Evolutionary conservation across 768 basidiomycete genomes (phyloP).

Genomic region (Pleurotus eryngii): DNA sequence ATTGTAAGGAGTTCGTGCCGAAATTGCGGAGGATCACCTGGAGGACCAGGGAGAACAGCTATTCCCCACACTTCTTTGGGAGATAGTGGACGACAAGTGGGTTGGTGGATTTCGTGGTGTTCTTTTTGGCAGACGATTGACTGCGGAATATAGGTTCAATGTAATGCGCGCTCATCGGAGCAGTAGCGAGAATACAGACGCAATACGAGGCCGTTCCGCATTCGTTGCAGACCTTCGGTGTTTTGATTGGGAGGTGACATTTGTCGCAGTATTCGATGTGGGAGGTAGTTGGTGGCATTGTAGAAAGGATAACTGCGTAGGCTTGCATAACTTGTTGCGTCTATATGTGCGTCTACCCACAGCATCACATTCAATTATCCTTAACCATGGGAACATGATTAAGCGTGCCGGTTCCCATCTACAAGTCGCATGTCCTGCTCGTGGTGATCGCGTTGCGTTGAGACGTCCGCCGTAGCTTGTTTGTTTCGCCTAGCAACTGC

Average conservation of each 20-base stretch:
- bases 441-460: no score
- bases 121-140: background rate
- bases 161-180: background rate
- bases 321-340: no score
- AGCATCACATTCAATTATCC: no score
- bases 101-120: conserved; percentile 1
- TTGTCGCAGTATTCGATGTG: background rate
- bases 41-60: background rate
- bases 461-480: no score
- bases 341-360: no score
- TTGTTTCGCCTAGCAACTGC: no score
- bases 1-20: background rate
- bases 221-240: background rate
- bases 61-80: conserved; percentile 4
- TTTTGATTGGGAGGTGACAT: background rate
- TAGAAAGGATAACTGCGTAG: no score
- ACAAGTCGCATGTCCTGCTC: no score
- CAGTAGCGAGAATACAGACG: background rate
- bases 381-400: no score
- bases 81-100: background rate
- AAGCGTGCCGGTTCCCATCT: no score
- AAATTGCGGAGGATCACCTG: background rate
- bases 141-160: background rate
- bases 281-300: background rate
- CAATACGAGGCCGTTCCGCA: conserved; percentile 4